phyloP scores from a whole-genome alignment of 306 rosid genomes.

The Fagus crenata region DNA sequence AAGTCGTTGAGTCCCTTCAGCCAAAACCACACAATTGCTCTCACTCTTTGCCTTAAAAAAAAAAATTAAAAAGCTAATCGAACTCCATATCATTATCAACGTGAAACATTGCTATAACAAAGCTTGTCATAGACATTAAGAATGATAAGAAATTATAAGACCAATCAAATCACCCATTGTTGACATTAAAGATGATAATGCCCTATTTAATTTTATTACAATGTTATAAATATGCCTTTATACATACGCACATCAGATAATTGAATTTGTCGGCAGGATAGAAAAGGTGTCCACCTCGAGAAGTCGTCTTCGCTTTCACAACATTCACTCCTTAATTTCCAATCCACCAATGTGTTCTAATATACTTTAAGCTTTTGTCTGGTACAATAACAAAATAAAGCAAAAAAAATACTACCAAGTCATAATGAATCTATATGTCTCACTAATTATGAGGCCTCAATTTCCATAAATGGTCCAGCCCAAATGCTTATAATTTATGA shows the following conservation, averaged over 20 bases:
- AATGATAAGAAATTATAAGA: too few relatives aligned
- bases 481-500: too few relatives aligned
- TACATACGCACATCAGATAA: not conserved
- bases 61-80: not conserved
- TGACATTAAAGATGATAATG: not conserved
- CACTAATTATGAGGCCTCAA: too few relatives aligned
- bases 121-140: not conserved
- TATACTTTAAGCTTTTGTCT: not conserved
- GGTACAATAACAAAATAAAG: not conserved
- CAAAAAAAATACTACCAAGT: not conserved
- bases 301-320: not conserved
- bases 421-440: too few relatives aligned
- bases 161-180: not conserved
- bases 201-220: not conserved
- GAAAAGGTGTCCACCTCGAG: not conserved
- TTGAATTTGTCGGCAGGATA: not conserved
- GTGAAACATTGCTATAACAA: not conserved
- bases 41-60: not conserved
- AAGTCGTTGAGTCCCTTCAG: not conserved
- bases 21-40: not conserved
- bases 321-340: not conserved
- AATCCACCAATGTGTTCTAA: not conserved
- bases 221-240: not conserved
- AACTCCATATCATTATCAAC: not conserved
- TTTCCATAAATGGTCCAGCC: too few relatives aligned